phyloP scores from a whole-genome alignment of 2,329 filamentous ascomycete species.

The Eutypella sp. region DNA sequence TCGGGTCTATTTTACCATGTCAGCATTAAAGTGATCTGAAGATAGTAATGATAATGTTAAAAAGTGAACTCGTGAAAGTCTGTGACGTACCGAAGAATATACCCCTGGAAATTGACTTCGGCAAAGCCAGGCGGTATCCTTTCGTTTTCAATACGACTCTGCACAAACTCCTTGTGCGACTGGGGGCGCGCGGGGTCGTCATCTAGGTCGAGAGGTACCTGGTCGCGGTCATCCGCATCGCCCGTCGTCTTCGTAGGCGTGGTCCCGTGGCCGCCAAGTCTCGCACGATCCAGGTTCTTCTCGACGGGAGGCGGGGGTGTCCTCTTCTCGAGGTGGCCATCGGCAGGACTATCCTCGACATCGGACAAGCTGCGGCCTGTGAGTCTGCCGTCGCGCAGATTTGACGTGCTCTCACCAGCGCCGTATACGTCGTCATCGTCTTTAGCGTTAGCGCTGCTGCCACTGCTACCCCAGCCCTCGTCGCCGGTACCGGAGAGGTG shows the following conservation, averaged over 20 bases:
- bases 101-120: slow-evolving; percentile 40
- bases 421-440: background rate
- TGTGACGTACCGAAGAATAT: slow-evolving; percentile 56
- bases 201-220: slow-evolving; percentile 22
- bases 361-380: background rate
- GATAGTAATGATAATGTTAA: background rate
- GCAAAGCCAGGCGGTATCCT: slow-evolving; percentile 48
- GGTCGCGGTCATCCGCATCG: slow-evolving; percentile 11
- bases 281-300: background rate
- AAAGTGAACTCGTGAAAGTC: background rate
- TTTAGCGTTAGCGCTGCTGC: background rate
- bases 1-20: slow-evolving; percentile 55
- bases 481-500: background rate
- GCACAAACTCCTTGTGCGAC: slow-evolving; percentile 51
- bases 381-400: background rate
- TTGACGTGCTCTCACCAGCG: background rate
- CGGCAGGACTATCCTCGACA: background rate
- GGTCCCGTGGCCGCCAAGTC: slow-evolving; percentile 4
- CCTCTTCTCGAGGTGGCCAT: background rate
- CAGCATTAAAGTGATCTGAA: slow-evolving; percentile 7
- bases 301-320: background rate
- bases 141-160: slow-evolving; percentile 37
- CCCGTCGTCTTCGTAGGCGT: slow-evolving; percentile 10
- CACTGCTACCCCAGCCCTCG: background rate
- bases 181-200: slow-evolving; percentile 36